Conservation (phyloP, 805 yeast species). For the Ogataea pilisensis region DNA sequence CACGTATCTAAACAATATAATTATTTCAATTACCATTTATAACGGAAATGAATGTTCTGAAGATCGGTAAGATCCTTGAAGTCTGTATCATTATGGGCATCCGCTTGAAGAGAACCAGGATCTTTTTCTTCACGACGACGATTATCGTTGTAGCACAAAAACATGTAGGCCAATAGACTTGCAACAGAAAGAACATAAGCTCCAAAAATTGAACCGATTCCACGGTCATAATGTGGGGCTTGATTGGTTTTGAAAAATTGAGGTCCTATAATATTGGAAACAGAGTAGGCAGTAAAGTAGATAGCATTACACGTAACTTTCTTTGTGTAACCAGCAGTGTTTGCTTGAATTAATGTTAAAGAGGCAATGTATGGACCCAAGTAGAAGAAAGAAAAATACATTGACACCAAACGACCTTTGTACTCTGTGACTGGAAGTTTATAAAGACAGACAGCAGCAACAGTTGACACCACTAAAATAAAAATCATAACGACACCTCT, state of each 20-base stretch:
- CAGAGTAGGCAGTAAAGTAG: conserved; percentile 59
- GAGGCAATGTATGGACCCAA: conserved; percentile 27
- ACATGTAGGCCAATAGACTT: conserved; percentile 28
- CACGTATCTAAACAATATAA: too few species aligned
- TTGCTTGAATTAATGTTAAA: conserved; percentile 37
- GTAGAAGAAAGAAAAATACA: conserved; percentile 25
- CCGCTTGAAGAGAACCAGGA: conserved; percentile 22
- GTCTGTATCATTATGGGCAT: conserved; percentile 35
- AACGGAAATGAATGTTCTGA: conserved; percentile 50
- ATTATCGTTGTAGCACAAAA: conserved; percentile 20
- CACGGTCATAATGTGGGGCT: conserved; percentile 57
- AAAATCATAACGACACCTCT: conserved; percentile 25
- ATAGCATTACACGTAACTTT: conserved; percentile 57
- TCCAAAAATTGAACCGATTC: conserved; percentile 42
- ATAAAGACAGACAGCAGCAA: conserved; percentile 29
- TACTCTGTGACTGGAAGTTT: conserved; percentile 24
- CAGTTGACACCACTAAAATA: conserved; percentile 25
- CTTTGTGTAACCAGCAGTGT: conserved; percentile 75
- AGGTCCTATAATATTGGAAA: conserved; percentile 70
- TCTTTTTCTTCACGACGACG: conserved; percentile 17
- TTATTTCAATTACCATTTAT: conserved; percentile 32
- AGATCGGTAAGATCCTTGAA: conserved; percentile 51
- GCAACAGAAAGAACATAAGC: conserved; percentile 25
- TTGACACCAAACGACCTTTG: conserved; percentile 20
- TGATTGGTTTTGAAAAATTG: conserved; percentile 56